Evolutionary conservation across 192 early-diverging fungal genomes (phyloP).

Genomic region (Coemansia sp.): DNA sequence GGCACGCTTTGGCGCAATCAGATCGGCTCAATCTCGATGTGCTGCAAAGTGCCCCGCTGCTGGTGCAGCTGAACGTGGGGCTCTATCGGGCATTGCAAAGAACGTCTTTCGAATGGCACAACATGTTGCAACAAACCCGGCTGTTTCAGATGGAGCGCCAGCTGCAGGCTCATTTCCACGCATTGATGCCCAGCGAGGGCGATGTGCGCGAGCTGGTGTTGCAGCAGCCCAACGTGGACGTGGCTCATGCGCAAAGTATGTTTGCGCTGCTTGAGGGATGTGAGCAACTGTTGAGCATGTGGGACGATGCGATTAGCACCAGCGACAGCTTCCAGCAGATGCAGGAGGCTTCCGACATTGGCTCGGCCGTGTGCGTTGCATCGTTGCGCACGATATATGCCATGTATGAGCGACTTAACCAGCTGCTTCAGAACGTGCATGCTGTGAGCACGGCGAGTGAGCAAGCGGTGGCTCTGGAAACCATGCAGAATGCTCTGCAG

Average conservation of each 20-base stretch:
- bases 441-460: constrained; percentile 21
- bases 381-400: constrained; percentile 12
- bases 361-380: constrained; percentile 8
- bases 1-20: constrained; percentile 7
- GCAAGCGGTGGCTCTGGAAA: constrained; percentile 45
- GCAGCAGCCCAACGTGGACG: constrained; percentile 35
- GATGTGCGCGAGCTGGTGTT: constrained; percentile 27
- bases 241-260: constrained; percentile 14
- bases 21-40: not conserved
- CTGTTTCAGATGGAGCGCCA: constrained; percentile 37
- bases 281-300: constrained; percentile 9
- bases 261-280: constrained; percentile 38
- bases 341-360: not conserved
- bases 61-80: constrained; percentile 18
- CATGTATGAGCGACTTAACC: constrained; percentile 13
- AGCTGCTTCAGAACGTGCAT: constrained; percentile 10
- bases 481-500: constrained; percentile 15
- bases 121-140: constrained; percentile 15
- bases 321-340: not conserved
- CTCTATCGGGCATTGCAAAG: constrained; percentile 18
- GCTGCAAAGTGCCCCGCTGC: constrained; percentile 14
- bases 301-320: constrained; percentile 13
- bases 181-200: not conserved
- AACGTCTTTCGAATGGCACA: constrained; percentile 21
- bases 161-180: not conserved